phyloP scores from a whole-genome alignment of 164 flowering plant genomes.

The Tetrastigma voinierianum region DNA sequence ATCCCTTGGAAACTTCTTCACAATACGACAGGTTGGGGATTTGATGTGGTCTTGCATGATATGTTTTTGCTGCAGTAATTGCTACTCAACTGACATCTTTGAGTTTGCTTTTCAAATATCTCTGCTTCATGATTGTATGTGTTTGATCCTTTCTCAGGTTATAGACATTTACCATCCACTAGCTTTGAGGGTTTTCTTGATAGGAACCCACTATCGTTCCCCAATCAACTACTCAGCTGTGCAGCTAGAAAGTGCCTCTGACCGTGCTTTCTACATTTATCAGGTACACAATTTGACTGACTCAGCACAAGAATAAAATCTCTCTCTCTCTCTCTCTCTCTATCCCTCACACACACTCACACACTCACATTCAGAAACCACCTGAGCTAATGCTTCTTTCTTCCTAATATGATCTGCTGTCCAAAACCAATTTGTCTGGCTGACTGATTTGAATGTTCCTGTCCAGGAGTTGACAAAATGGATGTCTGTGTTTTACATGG shows the following conservation, averaged over 20 bases:
- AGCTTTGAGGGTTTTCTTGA: constrained; percentile 84
- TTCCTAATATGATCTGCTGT: too few relatives aligned
- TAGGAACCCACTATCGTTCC: constrained; percentile 87
- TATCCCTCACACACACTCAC: background rate
- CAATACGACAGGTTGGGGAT: constrained; percentile 81
- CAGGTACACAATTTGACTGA: constrained; percentile 49
- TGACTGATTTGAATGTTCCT: too few relatives aligned
- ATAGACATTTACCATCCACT: constrained; percentile 89
- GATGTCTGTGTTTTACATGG: too few relatives aligned
- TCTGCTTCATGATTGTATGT: background rate
- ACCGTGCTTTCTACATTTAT: constrained; percentile 85
- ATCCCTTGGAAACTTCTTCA: constrained; percentile 95
- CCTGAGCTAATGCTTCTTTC: too few relatives aligned
- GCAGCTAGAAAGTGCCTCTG: constrained; percentile 89
- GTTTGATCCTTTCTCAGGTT: constrained; percentile 45
- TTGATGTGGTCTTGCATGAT: background rate
- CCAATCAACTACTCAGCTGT: constrained; percentile 82
- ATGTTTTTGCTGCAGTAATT: background rate
- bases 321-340: background rate
- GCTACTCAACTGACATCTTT: background rate
- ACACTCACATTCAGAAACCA: background rate
- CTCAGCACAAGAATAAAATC: background rate
- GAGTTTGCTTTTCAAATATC: background rate
- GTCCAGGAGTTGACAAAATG: too few relatives aligned
- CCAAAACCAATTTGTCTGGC: too few relatives aligned